Evolutionary conservation across 495 filamentous ascomycete species (phyloP), one percentile per base, ranked within the genome.

Genomic region (Aspergillus mulundensis): DNA sequence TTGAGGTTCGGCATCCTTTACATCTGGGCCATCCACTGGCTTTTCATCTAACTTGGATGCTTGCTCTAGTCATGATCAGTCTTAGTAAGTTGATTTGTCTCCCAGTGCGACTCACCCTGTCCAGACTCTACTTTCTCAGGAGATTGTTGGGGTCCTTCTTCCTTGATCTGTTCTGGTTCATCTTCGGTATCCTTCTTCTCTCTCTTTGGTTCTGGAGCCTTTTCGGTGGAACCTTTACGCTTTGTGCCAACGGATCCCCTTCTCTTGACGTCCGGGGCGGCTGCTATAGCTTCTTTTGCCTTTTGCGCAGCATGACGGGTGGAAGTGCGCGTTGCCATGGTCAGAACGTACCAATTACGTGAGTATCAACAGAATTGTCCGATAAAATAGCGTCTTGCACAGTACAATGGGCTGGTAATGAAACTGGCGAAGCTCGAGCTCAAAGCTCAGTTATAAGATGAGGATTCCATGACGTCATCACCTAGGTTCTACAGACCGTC

Each of bases 251-350:
- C 57, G 24, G 59, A 19, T 16, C 61, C 53, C 46, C 55, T 61
- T 11, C 57, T 61, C 43, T 65, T 65, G 15, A 46, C 53, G 39
- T 72, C 68, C 11, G 63, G 61, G 18, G 64, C 53, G 16, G 56
- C 54, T 16, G 67, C 46, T 23, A 78, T 74, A 23, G 73, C 73
- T 53, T 77, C 67, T 46, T 78, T 78, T 7, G 75, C 75, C 53
- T 77, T 78, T 47, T 68, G 67, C 18, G 75, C 74, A 11, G 75
- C 75, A 38, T 71, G 68, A 21, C 75, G 73, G 12, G 70, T 64
- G 3, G 73, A 78, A 38, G 74, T 75, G 52, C 75, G 61, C 40
- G 66, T 66, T 7, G 62, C 60, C 74, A 77, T 77, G 28, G 28
- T 60, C 8, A 30, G 40, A 5, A 15, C 2, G 19, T 19, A 11